These are phyloP conservation scores for Iris pallida DNA, from an alignment of 116 monocot genomes.

Conservation along the genomic window DNA sequence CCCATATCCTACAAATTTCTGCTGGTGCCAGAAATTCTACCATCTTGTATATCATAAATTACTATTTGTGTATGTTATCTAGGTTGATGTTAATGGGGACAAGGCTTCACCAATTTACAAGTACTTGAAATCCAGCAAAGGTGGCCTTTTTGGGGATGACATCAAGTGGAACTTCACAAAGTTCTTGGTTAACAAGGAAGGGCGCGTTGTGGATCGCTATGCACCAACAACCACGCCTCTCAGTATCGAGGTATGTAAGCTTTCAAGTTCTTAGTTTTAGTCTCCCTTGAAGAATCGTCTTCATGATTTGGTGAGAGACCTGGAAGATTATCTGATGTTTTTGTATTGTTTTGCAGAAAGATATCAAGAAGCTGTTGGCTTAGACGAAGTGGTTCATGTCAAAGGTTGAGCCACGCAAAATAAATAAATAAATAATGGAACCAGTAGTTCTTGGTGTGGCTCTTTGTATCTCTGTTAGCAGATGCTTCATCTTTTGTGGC, in stretches of 20 bases:
- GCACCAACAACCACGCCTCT: slow-evolving; percentile 20
- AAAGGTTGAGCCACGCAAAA: too few species aligned
- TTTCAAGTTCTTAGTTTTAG: not conserved
- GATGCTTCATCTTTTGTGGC: too few species aligned
- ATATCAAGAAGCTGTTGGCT: slow-evolving; percentile 20
- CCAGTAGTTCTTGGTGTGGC: too few species aligned
- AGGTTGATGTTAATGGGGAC: slow-evolving; percentile 56
- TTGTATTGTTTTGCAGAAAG: slow-evolving; percentile 12
- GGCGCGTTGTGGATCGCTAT: slow-evolving; percentile 22
- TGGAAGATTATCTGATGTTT: not conserved
- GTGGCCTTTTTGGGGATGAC: slow-evolving; percentile 36
- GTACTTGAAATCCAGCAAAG: slow-evolving; percentile 47
- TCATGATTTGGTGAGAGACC: not conserved
- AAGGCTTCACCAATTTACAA: slow-evolving; percentile 48
- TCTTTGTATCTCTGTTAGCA: too few species aligned
- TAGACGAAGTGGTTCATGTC: too few species aligned
- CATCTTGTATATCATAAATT: too few species aligned
- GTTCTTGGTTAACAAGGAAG: slow-evolving; percentile 34
- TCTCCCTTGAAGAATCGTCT: not conserved
- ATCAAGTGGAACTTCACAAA: slow-evolving; percentile 69
- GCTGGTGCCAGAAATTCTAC: too few species aligned
- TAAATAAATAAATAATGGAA: too few species aligned
- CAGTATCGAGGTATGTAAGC: slow-evolving; percentile 2
- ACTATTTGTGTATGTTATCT: not conserved
- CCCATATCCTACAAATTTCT: too few species aligned